Percentiles rank a stretch among this genome's conserved stretches.
phyloP scores from a whole-genome alignment of 352 stramenopile species.

The Globisporangium paroecandrum region DNA sequence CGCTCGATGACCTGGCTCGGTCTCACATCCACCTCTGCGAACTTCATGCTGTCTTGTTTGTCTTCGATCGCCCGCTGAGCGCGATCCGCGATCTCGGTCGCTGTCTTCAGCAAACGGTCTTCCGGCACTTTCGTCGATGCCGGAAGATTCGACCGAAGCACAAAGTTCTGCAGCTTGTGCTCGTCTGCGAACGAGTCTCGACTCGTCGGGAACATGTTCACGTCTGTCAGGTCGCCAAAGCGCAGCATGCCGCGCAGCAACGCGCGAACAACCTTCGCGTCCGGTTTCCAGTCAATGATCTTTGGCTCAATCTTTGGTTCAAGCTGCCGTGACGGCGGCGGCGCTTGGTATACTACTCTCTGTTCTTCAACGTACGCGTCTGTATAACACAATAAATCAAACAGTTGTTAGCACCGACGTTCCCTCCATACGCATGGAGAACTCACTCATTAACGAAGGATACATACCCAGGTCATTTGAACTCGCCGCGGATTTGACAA shows the following conservation, averaged over 20 bases:
- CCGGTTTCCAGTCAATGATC: constrained; percentile 38
- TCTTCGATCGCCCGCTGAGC: constrained; percentile 52
- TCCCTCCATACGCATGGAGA: neutral
- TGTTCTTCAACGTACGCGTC: constrained; percentile 27
- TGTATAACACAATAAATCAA: neutral
- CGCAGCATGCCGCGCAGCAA: constrained; percentile 68
- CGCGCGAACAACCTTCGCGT: constrained; percentile 68
- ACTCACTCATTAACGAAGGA: neutral
- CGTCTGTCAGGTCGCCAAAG: constrained; percentile 77
- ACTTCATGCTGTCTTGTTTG: constrained; percentile 75
- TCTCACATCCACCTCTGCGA: constrained; percentile 69
- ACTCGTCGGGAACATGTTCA: constrained; percentile 42
- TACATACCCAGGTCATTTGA: constrained; percentile 26
- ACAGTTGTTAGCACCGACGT: neutral
- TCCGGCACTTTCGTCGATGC: constrained; percentile 50
- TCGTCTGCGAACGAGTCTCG: constrained; percentile 68
- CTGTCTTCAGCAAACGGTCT: constrained; percentile 52
- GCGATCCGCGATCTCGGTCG: constrained; percentile 58
- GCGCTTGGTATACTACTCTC: constrained; percentile 14
- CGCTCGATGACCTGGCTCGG: constrained; percentile 75
- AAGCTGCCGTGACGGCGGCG: constrained; percentile 30
- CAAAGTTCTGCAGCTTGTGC: constrained; percentile 73
- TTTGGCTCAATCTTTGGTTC: constrained; percentile 43
- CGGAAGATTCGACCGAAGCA: constrained; percentile 59
- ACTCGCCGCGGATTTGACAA: constrained; percentile 31